A percentile compares a stretch with the other conserved stretches of the same genome.
Conservation (phyloP, 208 protist genomes). For the Leishmania arabica region DNA sequence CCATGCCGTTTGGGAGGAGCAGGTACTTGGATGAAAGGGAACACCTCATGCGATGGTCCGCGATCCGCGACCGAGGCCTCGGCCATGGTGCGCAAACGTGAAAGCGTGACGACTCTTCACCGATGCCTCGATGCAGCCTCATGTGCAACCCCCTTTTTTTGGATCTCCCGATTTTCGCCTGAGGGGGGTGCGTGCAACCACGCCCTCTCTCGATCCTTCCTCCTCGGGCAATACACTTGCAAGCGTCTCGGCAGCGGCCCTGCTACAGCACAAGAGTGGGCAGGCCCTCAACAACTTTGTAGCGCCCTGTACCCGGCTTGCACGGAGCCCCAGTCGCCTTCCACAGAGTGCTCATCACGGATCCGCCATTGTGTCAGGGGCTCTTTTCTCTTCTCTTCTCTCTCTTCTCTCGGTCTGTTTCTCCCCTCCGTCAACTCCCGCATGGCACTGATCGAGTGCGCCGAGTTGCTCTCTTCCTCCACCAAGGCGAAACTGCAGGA, state of each 20-base stretch:
- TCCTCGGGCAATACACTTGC: not conserved
- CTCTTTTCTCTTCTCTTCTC: not conserved
- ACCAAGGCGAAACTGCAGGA: conserved; percentile 82
- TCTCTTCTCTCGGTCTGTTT: too few species aligned
- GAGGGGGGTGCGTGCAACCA: not conserved
- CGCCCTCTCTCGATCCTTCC: not conserved
- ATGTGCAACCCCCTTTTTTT: not conserved
- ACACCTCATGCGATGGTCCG: not conserved
- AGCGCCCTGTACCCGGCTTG: not conserved
- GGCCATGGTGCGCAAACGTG: not conserved
- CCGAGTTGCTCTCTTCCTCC: conserved; percentile 12
- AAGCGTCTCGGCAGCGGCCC: too few species aligned
- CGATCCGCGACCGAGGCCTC: not conserved
- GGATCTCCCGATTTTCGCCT: not conserved
- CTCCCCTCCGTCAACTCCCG: not conserved
- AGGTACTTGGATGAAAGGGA: not conserved
- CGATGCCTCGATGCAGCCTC: not conserved
- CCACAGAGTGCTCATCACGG: not conserved
- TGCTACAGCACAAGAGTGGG: too few species aligned
- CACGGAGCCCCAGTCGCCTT: not conserved
- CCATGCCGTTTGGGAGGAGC: not conserved
- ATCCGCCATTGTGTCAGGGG: not conserved
- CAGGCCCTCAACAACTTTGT: not conserved
- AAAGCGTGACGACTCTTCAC: not conserved
- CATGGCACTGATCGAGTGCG: conserved; percentile 28